phyloP scores from a whole-genome alignment of 176 grass and related monocot species.

The Thinopyrum elongatum region DNA sequence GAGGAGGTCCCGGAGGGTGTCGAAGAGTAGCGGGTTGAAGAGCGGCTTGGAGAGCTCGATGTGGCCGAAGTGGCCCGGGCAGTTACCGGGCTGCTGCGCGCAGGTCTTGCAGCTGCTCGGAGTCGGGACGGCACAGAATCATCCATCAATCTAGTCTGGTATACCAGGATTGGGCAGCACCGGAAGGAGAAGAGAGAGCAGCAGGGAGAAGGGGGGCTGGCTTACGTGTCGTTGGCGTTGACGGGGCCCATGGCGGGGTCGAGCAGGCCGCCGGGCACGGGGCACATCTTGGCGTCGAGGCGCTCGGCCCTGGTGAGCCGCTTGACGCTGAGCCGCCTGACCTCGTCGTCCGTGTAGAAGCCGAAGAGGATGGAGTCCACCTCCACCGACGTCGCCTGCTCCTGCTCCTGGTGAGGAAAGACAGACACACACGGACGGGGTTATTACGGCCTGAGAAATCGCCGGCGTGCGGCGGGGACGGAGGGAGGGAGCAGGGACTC shows the following conservation, averaged over 20 bases:
- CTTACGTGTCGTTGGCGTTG: slow-evolving; percentile 65
- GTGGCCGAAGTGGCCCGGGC: slow-evolving; percentile 91
- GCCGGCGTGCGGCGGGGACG: background rate
- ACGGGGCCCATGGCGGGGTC: slow-evolving; percentile 82
- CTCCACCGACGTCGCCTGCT: slow-evolving; percentile 64
- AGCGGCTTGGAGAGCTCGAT: slow-evolving; percentile 73
- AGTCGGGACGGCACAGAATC: background rate
- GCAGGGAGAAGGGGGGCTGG: background rate
- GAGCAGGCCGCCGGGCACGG: slow-evolving; percentile 74
- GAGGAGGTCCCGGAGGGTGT: slow-evolving; percentile 49
- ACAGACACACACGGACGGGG: no score
- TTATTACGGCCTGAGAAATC: background rate
- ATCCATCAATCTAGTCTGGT: background rate
- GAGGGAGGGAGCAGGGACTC: background rate
- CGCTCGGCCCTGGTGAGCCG: slow-evolving; percentile 62
- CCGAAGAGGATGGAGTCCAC: slow-evolving; percentile 75
- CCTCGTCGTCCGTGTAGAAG: slow-evolving; percentile 66
- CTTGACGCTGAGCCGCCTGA: slow-evolving; percentile 68
- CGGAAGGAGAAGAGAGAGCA: no score
- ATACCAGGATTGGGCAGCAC: no score
- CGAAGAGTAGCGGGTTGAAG: slow-evolving; percentile 82
- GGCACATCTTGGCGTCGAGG: slow-evolving; percentile 56
- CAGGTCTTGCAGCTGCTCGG: slow-evolving; percentile 78
- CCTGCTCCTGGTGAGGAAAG: background rate
- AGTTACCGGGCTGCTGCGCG: slow-evolving; percentile 54